These are phyloP conservation scores for Trypanosoma scelopori DNA, from an alignment of 208 protist genomes.

Conservation along the genomic window DNA sequence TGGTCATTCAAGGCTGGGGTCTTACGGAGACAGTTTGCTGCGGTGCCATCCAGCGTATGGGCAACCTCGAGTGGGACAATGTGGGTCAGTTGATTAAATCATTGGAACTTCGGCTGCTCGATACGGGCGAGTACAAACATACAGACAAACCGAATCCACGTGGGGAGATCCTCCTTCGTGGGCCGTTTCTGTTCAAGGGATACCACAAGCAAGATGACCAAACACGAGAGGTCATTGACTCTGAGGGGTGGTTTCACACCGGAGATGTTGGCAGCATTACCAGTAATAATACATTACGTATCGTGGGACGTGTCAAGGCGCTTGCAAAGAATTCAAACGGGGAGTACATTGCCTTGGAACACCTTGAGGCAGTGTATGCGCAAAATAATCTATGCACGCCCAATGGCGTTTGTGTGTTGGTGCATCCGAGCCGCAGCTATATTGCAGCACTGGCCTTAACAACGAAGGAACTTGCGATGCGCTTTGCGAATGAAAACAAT, in stretches of 20 bases:
- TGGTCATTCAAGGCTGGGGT: conserved; percentile 86
- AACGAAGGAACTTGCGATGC: conserved; percentile 44
- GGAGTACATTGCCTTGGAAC: conserved; percentile 92
- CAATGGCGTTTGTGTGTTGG: conserved; percentile 73
- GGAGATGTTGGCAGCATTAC: conserved; percentile 80
- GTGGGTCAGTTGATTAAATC: conserved; percentile 72
- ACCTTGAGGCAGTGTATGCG: conserved; percentile 71
- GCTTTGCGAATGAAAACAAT: conserved; percentile 60
- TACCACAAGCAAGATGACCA: conserved; percentile 89
- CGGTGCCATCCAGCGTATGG: conserved; percentile 54
- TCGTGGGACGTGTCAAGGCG: conserved; percentile 91
- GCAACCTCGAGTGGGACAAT: conserved; percentile 65
- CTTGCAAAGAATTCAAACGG: conserved; percentile 90
- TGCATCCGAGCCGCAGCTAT: conserved; percentile 76
- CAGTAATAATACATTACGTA: conserved; percentile 54
- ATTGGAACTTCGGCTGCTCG: conserved; percentile 89
- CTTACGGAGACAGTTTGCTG: conserved; percentile 84
- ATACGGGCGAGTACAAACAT: conserved; percentile 83
- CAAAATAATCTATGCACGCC: conserved; percentile 49
- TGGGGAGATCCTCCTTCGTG: conserved; percentile 79
- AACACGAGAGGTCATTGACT: conserved; percentile 75
- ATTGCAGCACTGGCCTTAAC: conserved; percentile 57
- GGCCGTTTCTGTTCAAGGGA: conserved; percentile 74
- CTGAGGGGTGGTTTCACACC: conserved; percentile 87
- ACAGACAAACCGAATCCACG: conserved; percentile 67